Conservation (phyloP, 345 rosid genomes). For the Erodium maritimum region DNA sequence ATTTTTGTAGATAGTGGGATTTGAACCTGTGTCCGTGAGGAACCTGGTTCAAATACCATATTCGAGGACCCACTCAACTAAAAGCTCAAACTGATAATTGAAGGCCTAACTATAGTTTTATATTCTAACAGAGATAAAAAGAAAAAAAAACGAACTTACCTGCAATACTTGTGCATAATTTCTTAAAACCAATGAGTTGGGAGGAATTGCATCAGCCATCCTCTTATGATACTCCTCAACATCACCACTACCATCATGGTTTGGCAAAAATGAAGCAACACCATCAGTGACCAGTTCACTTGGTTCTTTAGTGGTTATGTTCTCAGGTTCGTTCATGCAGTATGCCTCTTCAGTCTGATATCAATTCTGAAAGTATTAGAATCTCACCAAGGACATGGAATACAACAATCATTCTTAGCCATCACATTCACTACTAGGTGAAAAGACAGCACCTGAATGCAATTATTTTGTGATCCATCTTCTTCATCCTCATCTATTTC, state of each 20-base stretch:
- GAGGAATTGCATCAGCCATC: slow-evolving; percentile 58
- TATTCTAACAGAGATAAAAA: no score
- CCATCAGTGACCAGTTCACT: slow-evolving; percentile 43
- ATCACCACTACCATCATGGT: slow-evolving; percentile 32
- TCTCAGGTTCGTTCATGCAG: no score
- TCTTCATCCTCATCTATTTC: background rate
- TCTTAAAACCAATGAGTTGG: slow-evolving; percentile 54
- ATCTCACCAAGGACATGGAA: background rate
- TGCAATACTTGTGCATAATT: slow-evolving; percentile 55
- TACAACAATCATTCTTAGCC: background rate
- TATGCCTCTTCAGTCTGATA: background rate
- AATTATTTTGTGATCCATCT: background rate
- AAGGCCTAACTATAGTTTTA: no score
- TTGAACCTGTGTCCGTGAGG: no score
- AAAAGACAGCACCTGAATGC: background rate
- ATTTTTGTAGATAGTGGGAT: no score
- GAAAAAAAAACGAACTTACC: background rate
- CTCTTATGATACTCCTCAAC: slow-evolving; percentile 36
- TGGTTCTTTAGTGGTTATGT: no score
- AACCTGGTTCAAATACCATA: no score
- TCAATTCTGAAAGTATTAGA: background rate
- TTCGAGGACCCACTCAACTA: no score
- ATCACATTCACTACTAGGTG: background rate
- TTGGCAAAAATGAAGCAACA: slow-evolving; percentile 18
- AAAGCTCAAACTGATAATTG: no score